Base-by-base conservation (phyloP, 202 grass and related monocot genomes). In the Setaria viridis region DNA sequence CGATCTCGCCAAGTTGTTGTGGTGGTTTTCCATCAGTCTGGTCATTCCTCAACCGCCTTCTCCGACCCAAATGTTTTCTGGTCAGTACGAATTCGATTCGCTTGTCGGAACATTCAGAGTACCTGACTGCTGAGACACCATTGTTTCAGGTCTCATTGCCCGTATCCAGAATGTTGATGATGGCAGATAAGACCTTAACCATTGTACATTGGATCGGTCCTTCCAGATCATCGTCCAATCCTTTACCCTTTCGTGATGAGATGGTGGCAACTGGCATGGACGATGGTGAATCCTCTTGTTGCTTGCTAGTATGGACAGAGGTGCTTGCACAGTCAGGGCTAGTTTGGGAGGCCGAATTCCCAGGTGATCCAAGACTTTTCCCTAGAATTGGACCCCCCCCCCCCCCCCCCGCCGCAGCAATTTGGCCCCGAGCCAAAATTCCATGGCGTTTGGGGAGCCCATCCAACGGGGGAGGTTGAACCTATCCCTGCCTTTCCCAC, bases 21-120 rank as follows among this genome's bases (percentile, higher is more conserved):
- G 47, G 70, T 30, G 81, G 57, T 19, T 47, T 75, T 54, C 46
- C 82, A 55, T 66, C 82, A 33, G 47, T 32, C 37, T 41, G 10
- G 72, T 76, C 43, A 53, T 41, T 54, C 49, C 7, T 39, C 32
- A 4, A 2, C 57, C 30, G 21, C 63, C 56, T 64, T 25, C 42
- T 49, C 56, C 56, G 16, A 9, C 34, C 56, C 56, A 16, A 14
- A 49, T 9, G 43, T n/a, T 82, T 59, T 45, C 67, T 30, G 53
- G 67, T 4, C 20, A 45, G 20, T 77, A 29, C 35, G 9, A 9
- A 3, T 25, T n/a, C 6, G 74, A 59, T 76, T 42, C 34, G 55
- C 54, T 21, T 77, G 19, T 59, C 19, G 74, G 6, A 59, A 59
- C 35, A 43, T 77, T 14, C 54, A 60, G 17, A 76, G 72, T 37